These are phyloP conservation scores for Kuraishia hungarica DNA, from an alignment of 805 yeast species.

Conservation along the genomic window DNA sequence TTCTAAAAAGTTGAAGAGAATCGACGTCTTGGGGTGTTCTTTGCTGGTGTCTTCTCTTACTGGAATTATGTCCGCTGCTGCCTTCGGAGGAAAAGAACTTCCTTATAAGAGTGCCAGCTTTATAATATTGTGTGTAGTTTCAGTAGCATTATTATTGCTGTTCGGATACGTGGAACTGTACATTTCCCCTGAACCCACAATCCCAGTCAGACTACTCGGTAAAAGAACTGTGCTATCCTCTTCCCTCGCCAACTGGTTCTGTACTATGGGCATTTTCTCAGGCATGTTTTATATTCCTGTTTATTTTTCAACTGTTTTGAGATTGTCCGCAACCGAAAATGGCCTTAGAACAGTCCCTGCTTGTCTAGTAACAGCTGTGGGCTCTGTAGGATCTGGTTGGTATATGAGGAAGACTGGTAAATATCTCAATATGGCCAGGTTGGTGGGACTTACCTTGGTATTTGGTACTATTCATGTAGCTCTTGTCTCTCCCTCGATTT, in stretches of 20 bases:
- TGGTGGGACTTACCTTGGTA: constrained; percentile 31
- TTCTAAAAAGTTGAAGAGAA: constrained; percentile 40
- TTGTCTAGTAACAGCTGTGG: constrained; percentile 55
- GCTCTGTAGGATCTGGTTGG: constrained; percentile 54
- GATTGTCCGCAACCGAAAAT: constrained; percentile 43
- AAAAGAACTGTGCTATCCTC: constrained; percentile 57
- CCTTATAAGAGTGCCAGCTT: constrained; percentile 37
- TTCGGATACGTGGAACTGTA: constrained; percentile 46
- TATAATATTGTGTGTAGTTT: constrained; percentile 19
- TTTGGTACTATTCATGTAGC: constrained; percentile 32
- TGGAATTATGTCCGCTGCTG: constrained; percentile 53
- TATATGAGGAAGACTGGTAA: constrained; percentile 63
- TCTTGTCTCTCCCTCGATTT: constrained; percentile 14
- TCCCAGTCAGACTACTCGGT: constrained; percentile 51
- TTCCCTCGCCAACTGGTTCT: constrained; percentile 61
- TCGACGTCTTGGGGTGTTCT: constrained; percentile 62
- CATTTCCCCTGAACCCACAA: constrained; percentile 53
- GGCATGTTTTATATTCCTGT: constrained; percentile 65
- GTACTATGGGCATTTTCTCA: constrained; percentile 60
- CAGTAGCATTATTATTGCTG: constrained; percentile 22
- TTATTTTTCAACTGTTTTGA: constrained; percentile 47
- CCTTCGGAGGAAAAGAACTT: constrained; percentile 54
- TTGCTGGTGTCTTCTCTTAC: constrained; percentile 51
- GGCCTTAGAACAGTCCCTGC: constrained; percentile 50
- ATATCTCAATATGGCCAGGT: constrained; percentile 38